Percentiles rank a stretch among this genome's conserved stretches.
These are phyloP conservation scores for Euphorbia tirucalli DNA, from an alignment of 345 rosid genomes.

Conservation along the genomic window DNA sequence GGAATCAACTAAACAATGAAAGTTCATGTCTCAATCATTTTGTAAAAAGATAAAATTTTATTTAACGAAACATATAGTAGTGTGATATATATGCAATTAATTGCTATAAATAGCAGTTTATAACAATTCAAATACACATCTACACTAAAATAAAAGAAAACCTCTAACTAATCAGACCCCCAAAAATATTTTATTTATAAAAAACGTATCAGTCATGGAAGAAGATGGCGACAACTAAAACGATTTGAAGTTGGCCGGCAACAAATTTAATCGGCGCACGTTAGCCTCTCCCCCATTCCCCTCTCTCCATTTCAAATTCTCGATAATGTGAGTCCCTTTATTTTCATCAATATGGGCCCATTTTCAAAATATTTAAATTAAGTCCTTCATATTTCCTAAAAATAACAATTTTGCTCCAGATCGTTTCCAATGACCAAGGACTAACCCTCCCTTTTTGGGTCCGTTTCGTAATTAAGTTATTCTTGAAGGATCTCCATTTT, in stretches of 20 bases:
- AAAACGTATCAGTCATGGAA: neutral
- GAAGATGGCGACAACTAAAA: conserved; percentile 10
- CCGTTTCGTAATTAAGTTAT: conserved; percentile 17
- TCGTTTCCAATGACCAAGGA: neutral
- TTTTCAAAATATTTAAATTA: neutral
- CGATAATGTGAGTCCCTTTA: conserved; percentile 2
- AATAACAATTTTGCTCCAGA: neutral
- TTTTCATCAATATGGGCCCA: conserved; percentile 9
- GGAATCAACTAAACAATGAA: no score
- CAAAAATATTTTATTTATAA: no score
- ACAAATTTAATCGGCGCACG: conserved; percentile 18
- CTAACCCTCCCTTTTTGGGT: neutral
- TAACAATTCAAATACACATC: no score
- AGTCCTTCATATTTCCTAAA: neutral
- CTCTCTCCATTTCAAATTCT: conserved; percentile 8
- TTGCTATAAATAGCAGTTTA: no score
- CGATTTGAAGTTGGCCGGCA: conserved; percentile 23
- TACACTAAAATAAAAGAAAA: no score
- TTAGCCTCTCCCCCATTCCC: conserved; percentile 6
- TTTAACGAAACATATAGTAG: no score
- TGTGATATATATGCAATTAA: no score
- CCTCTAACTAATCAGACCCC: no score
- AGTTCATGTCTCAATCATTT: no score
- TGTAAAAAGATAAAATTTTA: no score
- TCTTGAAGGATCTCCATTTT: conserved; percentile 27